These are phyloP conservation scores for Geranium brycei DNA, from an alignment of 345 rosid species.

Conservation along the genomic window DNA sequence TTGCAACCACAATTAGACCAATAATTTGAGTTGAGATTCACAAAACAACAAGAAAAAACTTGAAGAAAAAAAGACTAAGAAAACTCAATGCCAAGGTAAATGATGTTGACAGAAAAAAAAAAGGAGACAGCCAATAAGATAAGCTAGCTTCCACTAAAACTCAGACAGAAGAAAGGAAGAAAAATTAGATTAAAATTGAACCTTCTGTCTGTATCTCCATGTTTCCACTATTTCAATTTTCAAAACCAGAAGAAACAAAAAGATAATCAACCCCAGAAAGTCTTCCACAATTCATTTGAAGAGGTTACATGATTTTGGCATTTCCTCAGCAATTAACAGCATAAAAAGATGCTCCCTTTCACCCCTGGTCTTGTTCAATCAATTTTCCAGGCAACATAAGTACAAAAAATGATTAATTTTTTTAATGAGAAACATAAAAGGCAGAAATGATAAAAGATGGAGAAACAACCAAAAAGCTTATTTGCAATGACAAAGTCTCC, in stretches of 20 bases:
- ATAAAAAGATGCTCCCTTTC: not conserved
- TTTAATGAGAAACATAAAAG: not conserved
- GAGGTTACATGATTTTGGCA: not conserved
- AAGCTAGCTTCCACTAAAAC: too few relatives aligned
- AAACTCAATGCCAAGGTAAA: not conserved
- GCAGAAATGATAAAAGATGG: not conserved
- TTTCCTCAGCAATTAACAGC: not conserved
- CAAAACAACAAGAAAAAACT: too few relatives aligned
- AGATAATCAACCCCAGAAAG: not conserved
- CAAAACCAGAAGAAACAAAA: not conserved
- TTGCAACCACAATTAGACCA: not conserved
- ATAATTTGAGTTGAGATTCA: too few relatives aligned
- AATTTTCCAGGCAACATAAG: not conserved
- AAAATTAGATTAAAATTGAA: not conserved
- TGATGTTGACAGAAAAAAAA: too few relatives aligned
- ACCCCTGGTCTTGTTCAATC: not conserved
- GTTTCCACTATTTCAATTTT: not conserved
- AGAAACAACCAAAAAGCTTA: not conserved
- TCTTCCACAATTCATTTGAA: not conserved
- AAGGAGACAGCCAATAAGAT: too few relatives aligned
- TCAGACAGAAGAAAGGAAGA: not conserved
- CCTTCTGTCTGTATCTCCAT: not conserved
- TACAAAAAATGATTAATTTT: too few relatives aligned
- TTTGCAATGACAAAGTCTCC: not conserved
- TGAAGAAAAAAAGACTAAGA: too few relatives aligned